These are phyloP conservation scores for Euclidium syriacum DNA, from an alignment of 345 rosid species.

Conservation along the genomic window DNA sequence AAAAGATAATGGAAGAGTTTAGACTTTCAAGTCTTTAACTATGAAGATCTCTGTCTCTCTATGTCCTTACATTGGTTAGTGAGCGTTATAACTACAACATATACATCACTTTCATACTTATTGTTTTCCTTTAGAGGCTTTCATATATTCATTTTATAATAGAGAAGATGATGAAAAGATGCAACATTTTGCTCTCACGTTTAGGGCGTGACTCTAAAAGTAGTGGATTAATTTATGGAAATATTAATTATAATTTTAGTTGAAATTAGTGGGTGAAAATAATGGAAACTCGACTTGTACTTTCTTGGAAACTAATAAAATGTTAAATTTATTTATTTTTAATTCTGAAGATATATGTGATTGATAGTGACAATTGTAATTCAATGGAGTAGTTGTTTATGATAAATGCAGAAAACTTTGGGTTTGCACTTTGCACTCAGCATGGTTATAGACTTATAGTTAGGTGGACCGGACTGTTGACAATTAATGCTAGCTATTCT, in stretches of 20 bases:
- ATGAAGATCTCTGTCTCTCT: not conserved
- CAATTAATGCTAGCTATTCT: conserved; percentile 18
- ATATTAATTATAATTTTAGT: not conserved
- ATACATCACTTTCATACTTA: conserved; percentile 13
- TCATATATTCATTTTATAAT: not conserved
- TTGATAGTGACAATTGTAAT: not conserved
- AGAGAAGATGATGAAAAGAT: conserved; percentile 10
- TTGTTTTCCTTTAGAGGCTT: not conserved
- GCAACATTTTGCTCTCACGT: conserved; percentile 22
- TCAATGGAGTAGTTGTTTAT: conserved; percentile 1
- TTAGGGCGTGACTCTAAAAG: conserved; percentile 23
- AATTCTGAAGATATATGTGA: too few relatives aligned
- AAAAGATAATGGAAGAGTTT: not conserved
- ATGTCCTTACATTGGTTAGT: not conserved
- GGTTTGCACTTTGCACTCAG: not conserved
- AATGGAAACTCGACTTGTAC: not conserved
- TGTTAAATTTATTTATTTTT: too few relatives aligned
- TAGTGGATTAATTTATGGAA: not conserved
- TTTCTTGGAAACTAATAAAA: conserved; percentile 13
- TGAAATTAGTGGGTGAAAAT: not conserved
- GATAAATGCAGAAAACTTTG: conserved; percentile 4
- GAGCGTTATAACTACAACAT: conserved; percentile 2
- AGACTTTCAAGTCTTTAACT: not conserved
- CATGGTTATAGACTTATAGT: too few relatives aligned
- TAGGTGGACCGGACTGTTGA: conserved; percentile 18